A percentile compares a stretch with the other conserved stretches of the same genome.
Evolutionary conservation across 257 asterid species (phyloP).

Genomic region (Solanum appendiculatum): DNA sequence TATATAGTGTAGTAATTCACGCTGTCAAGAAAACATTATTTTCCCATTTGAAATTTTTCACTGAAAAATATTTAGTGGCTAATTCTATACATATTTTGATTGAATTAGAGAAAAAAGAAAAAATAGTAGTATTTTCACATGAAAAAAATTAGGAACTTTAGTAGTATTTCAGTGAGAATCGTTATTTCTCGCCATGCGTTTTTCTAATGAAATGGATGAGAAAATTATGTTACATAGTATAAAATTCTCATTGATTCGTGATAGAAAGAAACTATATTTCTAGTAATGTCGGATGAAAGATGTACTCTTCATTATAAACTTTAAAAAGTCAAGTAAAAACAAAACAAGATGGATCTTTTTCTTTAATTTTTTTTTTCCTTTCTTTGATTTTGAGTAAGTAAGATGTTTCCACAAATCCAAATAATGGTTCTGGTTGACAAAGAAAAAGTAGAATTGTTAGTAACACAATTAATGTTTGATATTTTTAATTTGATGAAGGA

Average conservation of each 20-base stretch:
- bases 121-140: too few species aligned
- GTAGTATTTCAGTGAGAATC: neutral
- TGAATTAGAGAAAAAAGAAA: neutral
- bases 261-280: too few species aligned
- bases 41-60: too few species aligned
- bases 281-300: too few species aligned
- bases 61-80: neutral
- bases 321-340: neutral
- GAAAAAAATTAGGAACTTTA: neutral
- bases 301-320: neutral
- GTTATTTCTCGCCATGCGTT: too few species aligned
- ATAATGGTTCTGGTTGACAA: neutral
- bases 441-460: neutral
- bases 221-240: too few species aligned
- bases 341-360: neutral
- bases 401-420: neutral
- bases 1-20: too few species aligned
- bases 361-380: neutral
- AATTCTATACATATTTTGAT: neutral
- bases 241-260: too few species aligned
- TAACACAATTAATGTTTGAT: neutral
- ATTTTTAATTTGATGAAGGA: neutral
- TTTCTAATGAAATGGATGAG: too few species aligned
- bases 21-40: too few species aligned
- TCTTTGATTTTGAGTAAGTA: neutral